These are phyloP conservation scores for Apodospora peruviana DNA, from an alignment of 495 filamentous ascomycete genomes.

Conservation along the genomic window DNA sequence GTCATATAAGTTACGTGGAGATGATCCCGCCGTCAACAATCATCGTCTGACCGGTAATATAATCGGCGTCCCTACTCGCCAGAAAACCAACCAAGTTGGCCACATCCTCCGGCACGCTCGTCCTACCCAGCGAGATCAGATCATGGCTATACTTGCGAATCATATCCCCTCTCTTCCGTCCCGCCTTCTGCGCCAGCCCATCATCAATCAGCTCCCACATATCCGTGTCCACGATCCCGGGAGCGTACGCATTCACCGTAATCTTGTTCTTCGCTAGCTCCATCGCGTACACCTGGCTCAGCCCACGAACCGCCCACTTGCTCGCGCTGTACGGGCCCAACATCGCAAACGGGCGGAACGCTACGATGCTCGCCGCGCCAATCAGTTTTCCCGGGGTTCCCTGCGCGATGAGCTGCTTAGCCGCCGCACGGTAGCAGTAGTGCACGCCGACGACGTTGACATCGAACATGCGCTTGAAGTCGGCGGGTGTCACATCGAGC, in stretches of 20 bases:
- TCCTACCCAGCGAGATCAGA: constrained; percentile 45
- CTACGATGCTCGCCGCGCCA: constrained; percentile 50
- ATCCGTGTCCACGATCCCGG: constrained; percentile 54
- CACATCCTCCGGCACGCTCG: constrained; percentile 54
- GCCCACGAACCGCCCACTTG: constrained; percentile 56
- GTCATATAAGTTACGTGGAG: constrained; percentile 36
- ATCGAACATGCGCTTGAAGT: constrained; percentile 45
- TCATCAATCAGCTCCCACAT: constrained; percentile 59
- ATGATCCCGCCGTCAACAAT: constrained; percentile 58
- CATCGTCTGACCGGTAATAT: constrained; percentile 57
- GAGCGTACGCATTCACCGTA: constrained; percentile 58
- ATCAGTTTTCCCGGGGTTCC: constrained; percentile 47
- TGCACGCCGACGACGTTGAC: constrained; percentile 55
- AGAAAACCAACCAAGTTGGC: constrained; percentile 52
- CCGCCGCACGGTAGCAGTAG: constrained; percentile 51
- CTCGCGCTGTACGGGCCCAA: constrained; percentile 52
- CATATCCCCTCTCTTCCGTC: constrained; percentile 44
- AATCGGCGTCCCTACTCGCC: constrained; percentile 48
- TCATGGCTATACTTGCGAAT: constrained; percentile 39
- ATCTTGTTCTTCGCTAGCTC: constrained; percentile 53
- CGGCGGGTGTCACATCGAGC: constrained; percentile 45
- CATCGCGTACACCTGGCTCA: constrained; percentile 54
- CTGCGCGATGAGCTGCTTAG: constrained; percentile 49
- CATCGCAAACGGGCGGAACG: constrained; percentile 47
- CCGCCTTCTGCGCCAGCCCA: constrained; percentile 39